Evolutionary conservation across 2,329 filamentous ascomycete species (phyloP).

Genomic region (Aschersonia sp.): DNA sequence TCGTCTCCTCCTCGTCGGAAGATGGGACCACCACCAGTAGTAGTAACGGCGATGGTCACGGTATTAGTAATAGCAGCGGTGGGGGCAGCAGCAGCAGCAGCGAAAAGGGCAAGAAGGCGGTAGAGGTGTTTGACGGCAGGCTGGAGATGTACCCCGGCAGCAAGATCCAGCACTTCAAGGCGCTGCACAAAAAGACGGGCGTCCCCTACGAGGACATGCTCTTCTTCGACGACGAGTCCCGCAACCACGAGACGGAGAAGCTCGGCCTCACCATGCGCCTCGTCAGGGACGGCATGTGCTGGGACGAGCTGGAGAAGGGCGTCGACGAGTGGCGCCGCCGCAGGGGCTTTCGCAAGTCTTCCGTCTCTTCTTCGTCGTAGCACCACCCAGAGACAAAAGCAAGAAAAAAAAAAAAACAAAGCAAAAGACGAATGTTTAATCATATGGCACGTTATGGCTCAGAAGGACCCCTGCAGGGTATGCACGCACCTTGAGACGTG

Average conservation of each 20-base stretch:
- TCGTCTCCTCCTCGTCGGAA: too few species aligned
- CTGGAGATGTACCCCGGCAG: conserved; percentile 58
- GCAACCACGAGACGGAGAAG: conserved; percentile 68
- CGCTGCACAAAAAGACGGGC: conserved; percentile 54
- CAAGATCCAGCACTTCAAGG: conserved; percentile 76
- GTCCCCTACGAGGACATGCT: conserved; percentile 72
- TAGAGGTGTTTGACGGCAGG: conserved; percentile 45
- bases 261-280: conserved; percentile 76
- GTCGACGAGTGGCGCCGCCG: conserved; percentile 69
- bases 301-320: conserved; percentile 63
- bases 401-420: too few species aligned
- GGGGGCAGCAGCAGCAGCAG: neutral
- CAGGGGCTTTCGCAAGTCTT: conserved; percentile 28
- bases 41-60: too few species aligned
- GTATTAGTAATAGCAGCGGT: too few species aligned
- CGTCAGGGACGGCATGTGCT: conserved; percentile 64
- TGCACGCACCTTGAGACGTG: too few species aligned
- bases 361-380: neutral
- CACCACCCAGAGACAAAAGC: too few species aligned
- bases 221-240: conserved; percentile 86
- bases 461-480: too few species aligned
- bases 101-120: conserved; percentile 26
- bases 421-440: too few species aligned
- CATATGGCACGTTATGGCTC: too few species aligned
- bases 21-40: too few species aligned